Evolutionary conservation across 176 grass and related monocot species (phyloP).

Genomic region (Typha latifolia): DNA sequence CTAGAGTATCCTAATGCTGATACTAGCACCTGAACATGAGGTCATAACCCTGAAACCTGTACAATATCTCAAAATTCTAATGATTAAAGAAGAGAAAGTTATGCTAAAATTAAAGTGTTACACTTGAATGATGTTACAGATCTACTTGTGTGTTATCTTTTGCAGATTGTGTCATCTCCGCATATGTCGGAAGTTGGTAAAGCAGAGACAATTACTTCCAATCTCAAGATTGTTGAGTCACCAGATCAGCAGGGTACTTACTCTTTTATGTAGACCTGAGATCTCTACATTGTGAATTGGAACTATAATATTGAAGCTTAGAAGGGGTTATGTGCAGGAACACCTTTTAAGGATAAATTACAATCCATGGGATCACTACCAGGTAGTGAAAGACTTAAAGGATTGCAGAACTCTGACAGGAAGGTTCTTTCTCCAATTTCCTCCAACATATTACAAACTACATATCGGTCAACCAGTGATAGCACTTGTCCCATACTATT

Average conservation of each 20-base stretch:
- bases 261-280: conserved; percentile 4
- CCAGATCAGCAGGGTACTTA: background rate
- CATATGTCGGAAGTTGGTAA: background rate
- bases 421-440: conserved; percentile 75
- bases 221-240: background rate
- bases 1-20: no score
- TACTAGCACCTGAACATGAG: no score
- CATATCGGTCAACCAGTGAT: conserved; percentile 19
- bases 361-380: conserved; percentile 2
- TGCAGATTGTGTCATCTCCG: background rate
- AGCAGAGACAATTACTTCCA: background rate
- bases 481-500: conserved; percentile 8
- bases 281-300: background rate
- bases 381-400: background rate
- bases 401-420: conserved; percentile 25
- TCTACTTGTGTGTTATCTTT: no score
- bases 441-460: conserved; percentile 30
- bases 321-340: conserved; percentile 19
- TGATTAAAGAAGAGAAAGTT: conserved; percentile 2
- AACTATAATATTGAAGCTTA: background rate
- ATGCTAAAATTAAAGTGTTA: background rate
- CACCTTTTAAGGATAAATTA: conserved; percentile 36
- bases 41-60: no score
- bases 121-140: no score
- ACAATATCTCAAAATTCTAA: background rate